Evolutionary conservation across 495 filamentous ascomycete species (phyloP).

Genomic region (Penicillium salamii): DNA sequence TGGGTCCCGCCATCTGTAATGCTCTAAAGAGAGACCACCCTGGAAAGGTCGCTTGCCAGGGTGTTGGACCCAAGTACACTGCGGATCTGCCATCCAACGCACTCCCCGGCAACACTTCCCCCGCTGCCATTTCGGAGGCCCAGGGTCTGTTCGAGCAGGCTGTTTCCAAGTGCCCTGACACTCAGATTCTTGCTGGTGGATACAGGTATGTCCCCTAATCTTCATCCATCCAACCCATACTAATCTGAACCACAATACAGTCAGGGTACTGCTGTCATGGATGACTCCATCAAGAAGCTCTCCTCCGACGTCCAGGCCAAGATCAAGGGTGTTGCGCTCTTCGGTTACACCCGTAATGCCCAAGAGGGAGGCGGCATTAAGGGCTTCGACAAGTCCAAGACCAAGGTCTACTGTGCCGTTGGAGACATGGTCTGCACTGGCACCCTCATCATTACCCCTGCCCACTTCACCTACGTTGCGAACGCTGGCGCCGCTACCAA

Average conservation of each 20-base stretch:
- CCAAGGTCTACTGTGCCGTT: conserved; percentile 49
- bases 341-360: conserved; percentile 55
- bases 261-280: conserved; percentile 56
- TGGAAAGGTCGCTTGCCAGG: conserved; percentile 34
- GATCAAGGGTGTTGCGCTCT: conserved; percentile 54
- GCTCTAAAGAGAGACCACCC: conserved; percentile 25
- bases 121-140: conserved; percentile 40
- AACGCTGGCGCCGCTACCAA: conserved; percentile 16
- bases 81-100: conserved; percentile 26
- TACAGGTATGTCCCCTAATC: conserved; percentile 36
- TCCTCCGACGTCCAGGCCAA: conserved; percentile 38
- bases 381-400: conserved; percentile 41
- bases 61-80: conserved; percentile 34
- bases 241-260: conserved; percentile 24
- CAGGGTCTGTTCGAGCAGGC: conserved; percentile 37
- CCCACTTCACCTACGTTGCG: conserved; percentile 45
- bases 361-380: conserved; percentile 47
- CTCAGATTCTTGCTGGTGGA: conserved; percentile 53
- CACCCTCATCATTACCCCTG: conserved; percentile 44
- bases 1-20: conserved; percentile 40
- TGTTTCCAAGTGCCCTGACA: conserved; percentile 48
- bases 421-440: conserved; percentile 54
- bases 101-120: conserved; percentile 27
- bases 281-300: conserved; percentile 44
- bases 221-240: neutral